Conservation (phyloP, 1,284 basidiomycete genomes). For the Chalciporus piperatoides region DNA sequence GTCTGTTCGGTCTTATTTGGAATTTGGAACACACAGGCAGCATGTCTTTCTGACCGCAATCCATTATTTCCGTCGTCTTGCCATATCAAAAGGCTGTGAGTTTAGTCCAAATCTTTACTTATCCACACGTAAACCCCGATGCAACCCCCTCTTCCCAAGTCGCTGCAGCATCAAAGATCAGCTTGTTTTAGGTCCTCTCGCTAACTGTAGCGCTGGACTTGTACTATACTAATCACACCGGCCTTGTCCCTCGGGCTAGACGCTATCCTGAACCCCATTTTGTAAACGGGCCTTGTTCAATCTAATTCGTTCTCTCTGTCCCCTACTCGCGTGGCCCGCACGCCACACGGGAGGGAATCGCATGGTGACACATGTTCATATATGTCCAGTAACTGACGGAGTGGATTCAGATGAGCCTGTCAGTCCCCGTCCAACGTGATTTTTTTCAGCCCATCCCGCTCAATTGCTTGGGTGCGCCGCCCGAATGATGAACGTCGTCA, state of each 20-base stretch:
- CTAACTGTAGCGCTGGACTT: slow-evolving; percentile 17
- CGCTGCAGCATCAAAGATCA: slow-evolving; percentile 19
- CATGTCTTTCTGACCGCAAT: slow-evolving; percentile 22
- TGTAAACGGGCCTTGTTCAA: slow-evolving; percentile 14
- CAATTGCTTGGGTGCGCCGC: background rate
- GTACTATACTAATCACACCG: slow-evolving; percentile 17
- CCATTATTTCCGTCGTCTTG: slow-evolving; percentile 29
- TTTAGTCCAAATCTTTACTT: slow-evolving; percentile 8
- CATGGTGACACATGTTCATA: slow-evolving; percentile 18
- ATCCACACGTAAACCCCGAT: slow-evolving; percentile 30
- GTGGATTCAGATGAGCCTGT: background rate
- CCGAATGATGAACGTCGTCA: background rate
- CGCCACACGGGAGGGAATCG: slow-evolving; percentile 20
- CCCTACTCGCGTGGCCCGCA: slow-evolving; percentile 18
- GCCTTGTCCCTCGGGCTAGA: slow-evolving; percentile 18
- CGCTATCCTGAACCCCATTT: slow-evolving; percentile 16
- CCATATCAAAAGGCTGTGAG: slow-evolving; percentile 8
- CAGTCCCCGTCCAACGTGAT: slow-evolving; percentile 4
- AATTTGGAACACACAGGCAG: slow-evolving; percentile 11
- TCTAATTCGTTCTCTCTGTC: slow-evolving; percentile 17
- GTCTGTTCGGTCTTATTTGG: slow-evolving; percentile 26
- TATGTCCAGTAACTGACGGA: too few relatives aligned
- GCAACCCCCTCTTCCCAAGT: slow-evolving; percentile 8
- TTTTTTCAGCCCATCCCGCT: slow-evolving; percentile 5
- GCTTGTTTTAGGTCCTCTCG: slow-evolving; percentile 21